These are phyloP conservation scores for Erodium maritimum DNA, from an alignment of 345 rosid species.

Conservation along the genomic window DNA sequence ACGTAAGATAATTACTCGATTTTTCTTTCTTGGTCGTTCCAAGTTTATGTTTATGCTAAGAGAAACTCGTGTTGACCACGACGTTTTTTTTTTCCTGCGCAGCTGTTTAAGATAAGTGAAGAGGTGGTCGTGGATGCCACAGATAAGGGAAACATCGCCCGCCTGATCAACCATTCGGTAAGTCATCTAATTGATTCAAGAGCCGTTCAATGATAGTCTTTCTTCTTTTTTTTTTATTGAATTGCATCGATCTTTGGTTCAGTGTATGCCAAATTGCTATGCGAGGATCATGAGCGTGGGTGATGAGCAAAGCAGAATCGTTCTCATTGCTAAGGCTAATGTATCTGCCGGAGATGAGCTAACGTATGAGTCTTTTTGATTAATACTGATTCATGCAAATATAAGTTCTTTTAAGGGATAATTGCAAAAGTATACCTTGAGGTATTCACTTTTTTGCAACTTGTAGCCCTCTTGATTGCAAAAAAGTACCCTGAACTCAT, in stretches of 20 bases:
- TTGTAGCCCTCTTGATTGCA: no score
- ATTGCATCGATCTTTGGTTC: slow-evolving; percentile 10
- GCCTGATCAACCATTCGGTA: slow-evolving; percentile 95
- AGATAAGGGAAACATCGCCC: slow-evolving; percentile 92
- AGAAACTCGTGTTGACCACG: not conserved
- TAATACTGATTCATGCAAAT: not conserved
- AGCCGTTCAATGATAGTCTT: no score
- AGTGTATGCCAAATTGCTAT: slow-evolving; percentile 98
- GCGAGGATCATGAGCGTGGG: slow-evolving; percentile 99
- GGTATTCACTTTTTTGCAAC: no score
- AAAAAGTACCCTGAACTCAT: no score
- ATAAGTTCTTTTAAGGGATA: no score
- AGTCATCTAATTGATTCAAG: slow-evolving; percentile 15
- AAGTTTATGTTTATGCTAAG: slow-evolving; percentile 13
- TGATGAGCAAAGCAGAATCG: slow-evolving; percentile 81
- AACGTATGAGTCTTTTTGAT: slow-evolving; percentile 41
- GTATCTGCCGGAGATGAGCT: slow-evolving; percentile 78
- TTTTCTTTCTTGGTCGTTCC: not conserved
- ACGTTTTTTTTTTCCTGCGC: slow-evolving; percentile 18
- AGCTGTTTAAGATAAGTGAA: slow-evolving; percentile 97
- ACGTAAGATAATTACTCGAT: slow-evolving; percentile 30
- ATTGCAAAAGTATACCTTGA: no score
- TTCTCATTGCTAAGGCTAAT: slow-evolving; percentile 81
- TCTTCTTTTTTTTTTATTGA: no score
- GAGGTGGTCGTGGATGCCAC: slow-evolving; percentile 99